Evolutionary conservation across 371 early-diverging fungal species (phyloP), one percentile per base, ranked within the genome.

Genomic region (Apophysomyces trapeziformis): DNA sequence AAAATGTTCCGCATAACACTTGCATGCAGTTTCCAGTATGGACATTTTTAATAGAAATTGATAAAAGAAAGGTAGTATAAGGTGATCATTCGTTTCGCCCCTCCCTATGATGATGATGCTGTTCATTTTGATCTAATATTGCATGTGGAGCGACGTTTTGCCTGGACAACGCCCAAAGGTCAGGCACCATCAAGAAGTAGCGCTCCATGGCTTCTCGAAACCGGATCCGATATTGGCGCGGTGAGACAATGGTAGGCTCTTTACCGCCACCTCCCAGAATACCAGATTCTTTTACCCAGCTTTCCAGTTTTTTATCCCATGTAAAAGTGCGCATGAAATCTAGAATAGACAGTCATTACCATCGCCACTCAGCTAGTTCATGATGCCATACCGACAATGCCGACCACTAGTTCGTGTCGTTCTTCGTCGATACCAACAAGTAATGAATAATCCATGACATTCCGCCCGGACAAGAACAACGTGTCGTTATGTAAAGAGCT

Each of bases 391-490:
- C 92, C 92, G 41, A 98, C 96, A 61, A 98, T 96, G 14, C 99
- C 99, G 5, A 97, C 92, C 12, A 97, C 89, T 8, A 98, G 73
- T 77, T 98, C 95, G 38, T 89, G 87, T 7, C 82, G 77, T 32
- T 91, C 87, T 38, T 92, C 92, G 67, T 96, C 96, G 57, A 98
- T 91, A 2, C 97, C 99, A 0, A 96, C 95, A 37, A 98, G 75
- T 21, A 98, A 84, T 6, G 97, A 96, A 71, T 98, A 98, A 76
- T 98, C 99, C 97, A 98, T 97, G 35, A 98, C 96, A 67, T 96
- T 93, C 66, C 92, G 82, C 58, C 85, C 87, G 7, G 90, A 90
- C 65, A 98, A 71, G 70, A 98, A 98, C 16, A 93, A 75, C 0
- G 97, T 95, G 71, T 98, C 99, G 67, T 96, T 96, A 65, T 87